Evolutionary conservation across 108 stramenopile genomes (phyloP).

Genomic region (Epipyxis sp.): DNA sequence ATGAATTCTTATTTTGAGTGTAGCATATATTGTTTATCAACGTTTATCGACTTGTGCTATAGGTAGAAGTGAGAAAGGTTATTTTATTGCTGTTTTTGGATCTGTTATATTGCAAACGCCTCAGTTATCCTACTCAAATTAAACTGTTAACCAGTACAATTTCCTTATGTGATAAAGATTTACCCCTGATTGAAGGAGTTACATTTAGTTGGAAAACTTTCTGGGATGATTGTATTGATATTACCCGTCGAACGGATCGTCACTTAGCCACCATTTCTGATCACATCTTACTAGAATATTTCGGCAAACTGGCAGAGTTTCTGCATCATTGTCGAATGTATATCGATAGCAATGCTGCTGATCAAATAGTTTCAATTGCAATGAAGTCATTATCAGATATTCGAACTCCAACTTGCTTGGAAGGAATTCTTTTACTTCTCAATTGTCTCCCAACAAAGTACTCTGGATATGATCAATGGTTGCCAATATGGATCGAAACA

Average conservation of each 20-base stretch:
- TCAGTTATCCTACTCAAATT: too few relatives aligned
- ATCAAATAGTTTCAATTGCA: background rate
- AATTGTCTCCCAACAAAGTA: constrained; percentile 23
- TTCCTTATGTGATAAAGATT: too few relatives aligned
- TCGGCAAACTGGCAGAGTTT: background rate
- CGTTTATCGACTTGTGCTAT: too few relatives aligned
- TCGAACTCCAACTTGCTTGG: background rate
- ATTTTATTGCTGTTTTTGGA: too few relatives aligned
- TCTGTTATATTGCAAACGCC: too few relatives aligned
- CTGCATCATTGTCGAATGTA: background rate
- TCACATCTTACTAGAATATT: background rate
- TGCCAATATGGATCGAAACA: constrained; percentile 1
- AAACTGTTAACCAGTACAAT: too few relatives aligned
- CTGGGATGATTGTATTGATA: background rate
- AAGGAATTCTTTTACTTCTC: background rate
- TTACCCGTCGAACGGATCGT: background rate
- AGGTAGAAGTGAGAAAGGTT: too few relatives aligned
- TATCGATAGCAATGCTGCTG: background rate
- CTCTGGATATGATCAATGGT: background rate
- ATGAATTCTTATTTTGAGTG: too few relatives aligned
- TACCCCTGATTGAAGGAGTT: background rate
- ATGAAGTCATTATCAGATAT: constrained; percentile 7
- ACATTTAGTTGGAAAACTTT: constrained; percentile 15
- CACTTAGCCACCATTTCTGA: background rate
- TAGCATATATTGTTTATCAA: too few relatives aligned